These are phyloP conservation scores for Strigomonas galati DNA, from an alignment of 208 protist genomes.

Conservation along the genomic window DNA sequence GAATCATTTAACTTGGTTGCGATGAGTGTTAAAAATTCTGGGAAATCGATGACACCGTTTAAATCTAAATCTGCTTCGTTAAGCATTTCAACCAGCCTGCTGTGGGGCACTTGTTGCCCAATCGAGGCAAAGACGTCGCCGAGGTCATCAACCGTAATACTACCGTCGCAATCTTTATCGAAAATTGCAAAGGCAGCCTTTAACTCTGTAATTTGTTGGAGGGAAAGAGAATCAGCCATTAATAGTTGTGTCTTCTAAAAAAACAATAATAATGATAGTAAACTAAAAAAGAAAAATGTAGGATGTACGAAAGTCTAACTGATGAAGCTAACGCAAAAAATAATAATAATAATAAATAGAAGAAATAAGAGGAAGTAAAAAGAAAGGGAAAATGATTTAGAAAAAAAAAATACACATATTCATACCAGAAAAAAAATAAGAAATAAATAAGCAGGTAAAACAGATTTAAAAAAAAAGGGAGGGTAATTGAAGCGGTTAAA, in stretches of 20 bases:
- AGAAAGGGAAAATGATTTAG: not conserved
- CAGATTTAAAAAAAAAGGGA: not conserved
- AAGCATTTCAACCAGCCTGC: conserved; percentile 96
- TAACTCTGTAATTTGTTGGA: conserved; percentile 99
- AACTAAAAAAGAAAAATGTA: not conserved
- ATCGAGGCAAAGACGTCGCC: conserved; percentile 99
- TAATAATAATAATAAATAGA: not conserved
- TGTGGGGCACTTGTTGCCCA: conserved; percentile 92
- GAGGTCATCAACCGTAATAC: conserved; percentile 94
- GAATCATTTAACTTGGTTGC: conserved; percentile 85
- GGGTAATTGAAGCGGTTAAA: not conserved
- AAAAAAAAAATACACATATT: conserved; percentile 4
- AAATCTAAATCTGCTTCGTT: conserved; percentile 96
- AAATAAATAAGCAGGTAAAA: conserved; percentile 11
- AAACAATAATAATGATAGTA: not conserved
- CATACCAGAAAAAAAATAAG: conserved; percentile 4
- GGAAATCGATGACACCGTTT: conserved; percentile 98
- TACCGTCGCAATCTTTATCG: conserved; percentile 16
- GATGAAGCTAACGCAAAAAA: not conserved
- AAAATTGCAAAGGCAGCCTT: conserved; percentile 12
- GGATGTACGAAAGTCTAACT: too few relatives aligned
- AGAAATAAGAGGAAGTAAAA: not conserved
- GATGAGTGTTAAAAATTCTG: conserved; percentile 93
- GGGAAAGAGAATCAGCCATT: conserved; percentile 93
- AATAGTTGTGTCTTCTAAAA: conserved; percentile 2